phyloP scores from a whole-genome alignment of 2,329 filamentous ascomycete genomes.

The Huntiella savannae region DNA sequence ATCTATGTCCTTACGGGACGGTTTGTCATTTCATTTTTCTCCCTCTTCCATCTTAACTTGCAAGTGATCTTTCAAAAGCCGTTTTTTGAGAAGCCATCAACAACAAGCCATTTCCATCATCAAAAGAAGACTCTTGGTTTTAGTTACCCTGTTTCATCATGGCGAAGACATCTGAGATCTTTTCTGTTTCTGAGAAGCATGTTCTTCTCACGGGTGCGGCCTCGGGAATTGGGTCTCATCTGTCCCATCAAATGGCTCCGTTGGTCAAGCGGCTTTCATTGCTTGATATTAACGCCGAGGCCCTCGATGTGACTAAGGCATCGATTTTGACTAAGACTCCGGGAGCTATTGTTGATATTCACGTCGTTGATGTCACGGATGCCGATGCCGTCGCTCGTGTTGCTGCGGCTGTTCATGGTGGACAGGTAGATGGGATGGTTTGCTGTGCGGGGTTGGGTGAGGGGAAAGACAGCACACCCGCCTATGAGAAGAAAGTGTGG shows the following conservation, averaged over 20 bases:
- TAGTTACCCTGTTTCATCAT: no score
- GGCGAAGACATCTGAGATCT: conserved; percentile 25
- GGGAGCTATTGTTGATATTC: conserved; percentile 42
- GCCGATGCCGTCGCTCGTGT: conserved; percentile 4
- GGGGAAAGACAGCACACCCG: conserved; percentile 83
- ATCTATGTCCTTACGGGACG: no score
- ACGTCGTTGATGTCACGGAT: conserved; percentile 34
- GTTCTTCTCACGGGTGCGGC: conserved; percentile 82
- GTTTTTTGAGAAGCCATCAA: no score
- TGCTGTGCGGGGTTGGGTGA: conserved; percentile 83
- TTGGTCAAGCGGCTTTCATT: conserved; percentile 80
- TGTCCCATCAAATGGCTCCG: conserved; percentile 78
- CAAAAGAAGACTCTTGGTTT: no score
- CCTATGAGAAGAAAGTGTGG: conserved; percentile 86
- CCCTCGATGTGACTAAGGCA: not conserved
- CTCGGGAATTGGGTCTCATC: conserved; percentile 72
- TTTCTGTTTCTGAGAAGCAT: conserved; percentile 69
- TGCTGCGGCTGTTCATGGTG: conserved; percentile 36
- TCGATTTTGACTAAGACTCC: not conserved
- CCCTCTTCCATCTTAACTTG: no score
- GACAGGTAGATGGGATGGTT: conserved; percentile 76
- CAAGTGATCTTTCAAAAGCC: no score
- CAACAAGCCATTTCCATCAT: no score
- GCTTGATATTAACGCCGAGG: conserved; percentile 61
- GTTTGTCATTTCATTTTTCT: no score